Percentiles rank a stretch among this genome's conserved stretches.
These are phyloP conservation scores for Cucumis sativus DNA, from an alignment of 306 rosid species.

Conservation along the genomic window DNA sequence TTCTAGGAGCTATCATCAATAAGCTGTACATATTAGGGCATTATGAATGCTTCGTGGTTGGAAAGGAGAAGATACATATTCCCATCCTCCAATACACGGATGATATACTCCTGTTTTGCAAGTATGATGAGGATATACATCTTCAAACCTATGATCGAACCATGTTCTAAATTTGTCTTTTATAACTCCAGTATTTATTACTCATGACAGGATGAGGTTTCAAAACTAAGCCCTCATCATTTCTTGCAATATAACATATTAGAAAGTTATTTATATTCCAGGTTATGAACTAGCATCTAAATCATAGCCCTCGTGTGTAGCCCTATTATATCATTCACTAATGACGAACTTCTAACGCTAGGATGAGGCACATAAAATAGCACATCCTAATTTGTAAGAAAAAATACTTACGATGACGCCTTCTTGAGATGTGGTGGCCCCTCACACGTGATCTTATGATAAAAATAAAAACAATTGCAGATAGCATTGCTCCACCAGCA, in stretches of 20 bases:
- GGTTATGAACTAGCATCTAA: not conserved
- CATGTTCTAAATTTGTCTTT: not conserved
- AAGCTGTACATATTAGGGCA: too few species aligned
- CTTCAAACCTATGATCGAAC: not conserved
- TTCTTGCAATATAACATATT: not conserved
- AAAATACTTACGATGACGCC: conserved; percentile 56
- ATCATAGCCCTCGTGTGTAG: not conserved
- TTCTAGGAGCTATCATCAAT: too few species aligned
- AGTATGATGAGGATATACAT: not conserved
- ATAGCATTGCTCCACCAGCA: conserved; percentile 50
- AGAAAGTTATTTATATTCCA: not conserved
- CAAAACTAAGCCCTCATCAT: not conserved
- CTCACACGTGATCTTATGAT: conserved; percentile 32
- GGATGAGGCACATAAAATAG: not conserved
- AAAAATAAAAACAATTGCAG: conserved; percentile 53
- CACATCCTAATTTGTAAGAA: not conserved
- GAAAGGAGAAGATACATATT: too few species aligned
- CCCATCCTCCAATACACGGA: too few species aligned
- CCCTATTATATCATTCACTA: not conserved
- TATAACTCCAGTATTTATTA: not conserved
- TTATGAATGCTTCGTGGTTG: too few species aligned
- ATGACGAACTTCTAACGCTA: not conserved
- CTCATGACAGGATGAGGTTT: not conserved
- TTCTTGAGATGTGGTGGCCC: conserved; percentile 27
- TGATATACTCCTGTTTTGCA: too few species aligned